Evolutionary conservation across 768 basidiomycete species (phyloP), one percentile per base, ranked within the genome.

Genomic region (Calocera viscosa): DNA sequence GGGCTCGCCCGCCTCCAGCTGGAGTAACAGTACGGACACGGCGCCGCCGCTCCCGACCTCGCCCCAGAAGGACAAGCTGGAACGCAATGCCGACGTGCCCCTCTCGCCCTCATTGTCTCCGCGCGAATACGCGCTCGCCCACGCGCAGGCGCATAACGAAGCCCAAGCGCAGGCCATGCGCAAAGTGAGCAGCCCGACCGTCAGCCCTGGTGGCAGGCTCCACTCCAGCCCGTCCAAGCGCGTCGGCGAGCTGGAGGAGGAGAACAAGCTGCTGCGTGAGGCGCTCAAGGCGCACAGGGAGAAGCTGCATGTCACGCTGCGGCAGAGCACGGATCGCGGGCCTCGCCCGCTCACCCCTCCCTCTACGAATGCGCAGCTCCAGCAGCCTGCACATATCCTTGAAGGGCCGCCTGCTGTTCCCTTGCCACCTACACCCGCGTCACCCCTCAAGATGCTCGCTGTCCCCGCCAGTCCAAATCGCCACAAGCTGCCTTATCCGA

Each of bases 211-310:
- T 2, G 53, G 26, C 11, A 60, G 22, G 30, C 24, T 47, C 19
- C 7, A 5, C 53, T 28, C 53, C 53, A 60, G 53, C 30, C 30
- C 53, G 30, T 60, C 53, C 22, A 60, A 28, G 30, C 53, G 53
- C 26, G 30, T 60, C 5, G 53, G 53, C 53, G 53, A 60, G 53
- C 53, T 60, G 53, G 53, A 60, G 19, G 53, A 60, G 19, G 53
- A 60, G 53, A 60, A 60, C 53, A 60, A 60, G 53, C 53, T 60
- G 5, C 53, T 60, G 26, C 53, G 53, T 60, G 53, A 60, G 19
- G 53, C 53, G 8, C 26, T 60, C 14, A 60, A 60, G 26, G 53
- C 53, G 30, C 53, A 60, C 30, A 11, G 53, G 14, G 53, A 60
- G 53, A 60, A 60, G 30, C 19, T 60, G 53, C 53, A 60, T 30